Percentiles rank a stretch among this genome's conserved stretches.
These are phyloP conservation scores for Kluyveromyces sp. DNA, from an alignment of 1,139 yeast genomes.

Conservation along the genomic window DNA sequence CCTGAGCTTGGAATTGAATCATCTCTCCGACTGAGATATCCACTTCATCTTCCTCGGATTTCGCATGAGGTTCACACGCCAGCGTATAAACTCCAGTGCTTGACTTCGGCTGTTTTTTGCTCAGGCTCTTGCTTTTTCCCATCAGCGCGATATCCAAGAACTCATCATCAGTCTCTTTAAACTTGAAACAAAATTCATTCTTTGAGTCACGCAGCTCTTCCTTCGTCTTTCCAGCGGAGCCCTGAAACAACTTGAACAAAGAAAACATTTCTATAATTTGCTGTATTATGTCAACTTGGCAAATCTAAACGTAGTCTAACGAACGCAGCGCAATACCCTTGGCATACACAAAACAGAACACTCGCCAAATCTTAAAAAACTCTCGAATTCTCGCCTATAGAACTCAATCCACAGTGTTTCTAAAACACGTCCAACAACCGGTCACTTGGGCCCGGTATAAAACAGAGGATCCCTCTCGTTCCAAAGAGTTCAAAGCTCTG, in stretches of 20 bases:
- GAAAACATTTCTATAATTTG: not conserved
- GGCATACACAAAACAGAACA: not conserved
- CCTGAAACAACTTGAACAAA: not conserved
- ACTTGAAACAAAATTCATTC: constrained; percentile 2
- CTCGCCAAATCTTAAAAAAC: not conserved
- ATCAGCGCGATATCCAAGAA: constrained; percentile 3
- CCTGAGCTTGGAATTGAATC: not conserved
- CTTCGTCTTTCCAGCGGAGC: not conserved
- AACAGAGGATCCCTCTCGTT: not conserved
- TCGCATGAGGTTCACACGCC: not conserved
- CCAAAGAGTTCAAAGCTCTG: not conserved
- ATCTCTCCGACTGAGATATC: constrained; percentile 5
- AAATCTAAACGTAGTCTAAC: no score
- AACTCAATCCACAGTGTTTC: not conserved
- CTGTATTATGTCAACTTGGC: no score
- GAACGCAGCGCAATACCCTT: no score
- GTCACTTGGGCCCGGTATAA: not conserved
- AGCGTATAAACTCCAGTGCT: not conserved
- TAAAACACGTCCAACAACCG: not conserved
- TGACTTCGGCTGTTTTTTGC: not conserved
- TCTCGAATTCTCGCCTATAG: not conserved
- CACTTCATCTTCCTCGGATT: not conserved
- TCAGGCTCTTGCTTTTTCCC: not conserved
- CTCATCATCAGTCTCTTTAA: constrained; percentile 2
- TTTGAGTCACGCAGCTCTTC: not conserved